Evolutionary conservation across 345 rosid species (phyloP), one percentile per base, ranked within the genome.

Genomic region (Sonneratia caseolaris): DNA sequence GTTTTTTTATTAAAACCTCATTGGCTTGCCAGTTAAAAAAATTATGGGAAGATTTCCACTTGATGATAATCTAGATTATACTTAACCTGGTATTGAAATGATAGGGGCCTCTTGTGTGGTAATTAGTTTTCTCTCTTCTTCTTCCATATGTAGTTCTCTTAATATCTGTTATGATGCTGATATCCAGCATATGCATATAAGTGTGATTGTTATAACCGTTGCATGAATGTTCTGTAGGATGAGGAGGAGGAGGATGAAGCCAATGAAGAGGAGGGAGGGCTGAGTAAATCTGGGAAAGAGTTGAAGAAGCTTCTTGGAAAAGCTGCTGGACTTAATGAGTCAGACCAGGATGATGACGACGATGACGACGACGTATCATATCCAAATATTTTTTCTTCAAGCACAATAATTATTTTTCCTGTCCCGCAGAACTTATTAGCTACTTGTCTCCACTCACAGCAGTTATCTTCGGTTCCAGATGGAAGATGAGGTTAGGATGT

Each of bases 281-380:
- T 95, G 78, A 95, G 99, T 80, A 86, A 86, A 75, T 92, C 99
- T 75, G 99, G 99, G 38, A 92, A 90, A 79, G 99, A 95, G 82
- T 78, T 95, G 79, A 88, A 95, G 90, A 90, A 92, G 80, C 81
- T 95, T 72, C 92, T 95, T 13, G 96, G 96, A 42, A 83, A 78
- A 80, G 72, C 94, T 74, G 80, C 75, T 83, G 96, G 96, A 70
- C 77, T 79, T 68, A 74, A 87, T 78, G 97, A 92, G 40, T 90
- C 96, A 2, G 98, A 92, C 45, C 86, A 81, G 49, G 98, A 95
- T 6, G 98, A 90, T 1, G 99, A 95, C 3, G 93, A 86, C 0
- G 87, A 85, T 0, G 91, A 89, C 0, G 94, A 91, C 9, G 94
- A 92, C 15, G 98, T 89, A 87, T 82, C 89, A 72, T 79, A 68